Evolutionary conservation across 768 basidiomycete species (phyloP).

Genomic region (Phaffia tasmanica): DNA sequence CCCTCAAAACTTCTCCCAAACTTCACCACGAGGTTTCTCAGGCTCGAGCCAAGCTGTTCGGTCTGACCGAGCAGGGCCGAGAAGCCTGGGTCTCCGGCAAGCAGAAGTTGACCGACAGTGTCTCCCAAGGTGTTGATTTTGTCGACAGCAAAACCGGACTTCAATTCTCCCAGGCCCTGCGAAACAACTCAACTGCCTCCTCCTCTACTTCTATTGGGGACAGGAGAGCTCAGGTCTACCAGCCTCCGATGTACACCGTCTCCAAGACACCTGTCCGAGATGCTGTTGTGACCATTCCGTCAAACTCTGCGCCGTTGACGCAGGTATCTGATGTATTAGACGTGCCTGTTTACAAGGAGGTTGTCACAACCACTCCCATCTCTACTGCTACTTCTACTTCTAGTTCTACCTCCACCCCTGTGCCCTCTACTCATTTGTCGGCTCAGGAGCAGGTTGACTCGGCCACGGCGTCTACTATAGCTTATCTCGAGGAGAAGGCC

Average conservation of each 20-base stretch:
- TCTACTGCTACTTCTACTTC: too few species aligned
- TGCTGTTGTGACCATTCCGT: slow-evolving; percentile 8
- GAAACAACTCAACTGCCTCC: slow-evolving; percentile 2
- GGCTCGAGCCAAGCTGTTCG: not conserved
- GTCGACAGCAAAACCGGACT: slow-evolving; percentile 18
- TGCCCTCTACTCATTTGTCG: not conserved
- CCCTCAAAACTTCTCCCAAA: slow-evolving; percentile 7
- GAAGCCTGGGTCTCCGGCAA: not conserved
- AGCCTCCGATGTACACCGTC: not conserved
- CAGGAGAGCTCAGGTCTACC: not conserved
- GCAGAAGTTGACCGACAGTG: slow-evolving; percentile 1
- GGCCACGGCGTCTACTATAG: slow-evolving; percentile 2
- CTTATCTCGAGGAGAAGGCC: slow-evolving; percentile 9
- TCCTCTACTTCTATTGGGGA: not conserved
- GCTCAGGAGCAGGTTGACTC: slow-evolving; percentile 13
- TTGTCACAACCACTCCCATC: not conserved
- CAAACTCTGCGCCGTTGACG: not conserved
- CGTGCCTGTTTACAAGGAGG: slow-evolving; percentile 18
- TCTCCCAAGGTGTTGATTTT: not conserved
- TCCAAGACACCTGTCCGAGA: not conserved
- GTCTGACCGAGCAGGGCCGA: not conserved
- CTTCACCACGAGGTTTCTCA: slow-evolving; percentile 10
- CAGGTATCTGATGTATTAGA: slow-evolving; percentile 4
- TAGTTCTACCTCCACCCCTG: too few species aligned
- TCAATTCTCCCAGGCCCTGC: slow-evolving; percentile 17